These are phyloP conservation scores for Candida tetrigidarum DNA, from an alignment of 1,139 yeast genomes.

Conservation along the genomic window DNA sequence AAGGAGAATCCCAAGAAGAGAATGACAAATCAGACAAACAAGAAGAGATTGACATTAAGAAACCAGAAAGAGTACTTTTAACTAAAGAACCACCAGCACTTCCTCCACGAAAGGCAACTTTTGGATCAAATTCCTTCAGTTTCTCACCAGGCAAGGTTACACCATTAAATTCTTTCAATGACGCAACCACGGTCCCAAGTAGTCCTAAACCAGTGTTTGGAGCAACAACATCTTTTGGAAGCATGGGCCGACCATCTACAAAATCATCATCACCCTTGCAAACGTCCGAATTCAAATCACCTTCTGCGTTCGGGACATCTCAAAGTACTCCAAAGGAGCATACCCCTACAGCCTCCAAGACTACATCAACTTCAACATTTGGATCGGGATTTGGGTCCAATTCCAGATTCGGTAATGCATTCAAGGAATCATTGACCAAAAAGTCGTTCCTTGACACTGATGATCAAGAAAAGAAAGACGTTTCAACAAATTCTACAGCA, in stretches of 20 bases:
- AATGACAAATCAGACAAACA: conserved; percentile 1
- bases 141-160: conserved; percentile 25
- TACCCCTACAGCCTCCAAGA: neutral
- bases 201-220: conserved; percentile 42
- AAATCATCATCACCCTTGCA: conserved; percentile 3
- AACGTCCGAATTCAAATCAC: neutral
- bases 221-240: conserved; percentile 62
- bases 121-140: conserved; percentile 37
- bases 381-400: conserved; percentile 57
- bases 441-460: conserved; percentile 57
- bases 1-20: neutral
- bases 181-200: conserved; percentile 10
- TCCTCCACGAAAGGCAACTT: conserved; percentile 28
- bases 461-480: conserved; percentile 16
- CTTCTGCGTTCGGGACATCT: conserved; percentile 1
- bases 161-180: conserved; percentile 24
- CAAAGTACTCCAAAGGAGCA: neutral
- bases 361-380: conserved; percentile 6
- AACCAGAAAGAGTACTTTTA: conserved; percentile 1
- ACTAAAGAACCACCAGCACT: conserved; percentile 18
- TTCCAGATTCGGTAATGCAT: conserved; percentile 62
- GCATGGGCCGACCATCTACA: conserved; percentile 17
- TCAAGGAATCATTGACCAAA: conserved; percentile 50
- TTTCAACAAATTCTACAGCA: no score
- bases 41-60: conserved; percentile 1